Evolutionary conservation across 2,329 filamentous ascomycete species (phyloP).

Genomic region (Laburnicola sp.): DNA sequence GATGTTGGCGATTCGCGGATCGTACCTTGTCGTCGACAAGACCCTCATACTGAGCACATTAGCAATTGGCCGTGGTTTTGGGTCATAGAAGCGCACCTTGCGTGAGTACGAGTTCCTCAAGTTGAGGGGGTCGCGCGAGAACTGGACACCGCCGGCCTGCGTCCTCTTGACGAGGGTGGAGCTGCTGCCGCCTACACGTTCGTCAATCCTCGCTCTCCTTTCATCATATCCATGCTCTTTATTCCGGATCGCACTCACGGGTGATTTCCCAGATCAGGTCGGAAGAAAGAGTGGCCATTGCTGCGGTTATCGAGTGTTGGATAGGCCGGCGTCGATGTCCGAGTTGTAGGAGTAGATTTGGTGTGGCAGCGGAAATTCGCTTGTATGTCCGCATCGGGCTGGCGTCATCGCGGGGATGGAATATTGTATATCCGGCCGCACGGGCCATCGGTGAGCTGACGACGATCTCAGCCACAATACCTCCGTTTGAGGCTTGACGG

Average conservation of each 20-base stretch:
- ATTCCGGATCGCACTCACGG: slow-evolving; percentile 66
- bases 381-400: slow-evolving; percentile 29
- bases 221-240: neutral
- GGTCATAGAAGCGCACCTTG: slow-evolving; percentile 64
- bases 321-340: slow-evolving; percentile 28
- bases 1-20: slow-evolving; percentile 5
- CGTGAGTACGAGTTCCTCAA: slow-evolving; percentile 86
- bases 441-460: slow-evolving; percentile 7
- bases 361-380: slow-evolving; percentile 31
- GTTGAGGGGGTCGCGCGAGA: slow-evolving; percentile 95
- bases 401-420: slow-evolving; percentile 27
- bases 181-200: slow-evolving; percentile 74
- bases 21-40: slow-evolving; percentile 91
- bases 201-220: slow-evolving; percentile 13
- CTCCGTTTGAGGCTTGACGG: neutral
- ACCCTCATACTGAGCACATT: slow-evolving; percentile 71
- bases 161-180: slow-evolving; percentile 90
- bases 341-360: slow-evolving; percentile 12
- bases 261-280: slow-evolving; percentile 94
- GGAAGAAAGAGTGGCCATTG: slow-evolving; percentile 71
- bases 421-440: slow-evolving; percentile 21
- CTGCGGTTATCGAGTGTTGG: slow-evolving; percentile 32
- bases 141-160: slow-evolving; percentile 75
- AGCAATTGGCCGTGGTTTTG: slow-evolving; percentile 22
- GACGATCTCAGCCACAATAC: slow-evolving; percentile 1